These are phyloP conservation scores for Amaranthus tricolor DNA, from an alignment of 179 eudicot species.

Conservation along the genomic window DNA sequence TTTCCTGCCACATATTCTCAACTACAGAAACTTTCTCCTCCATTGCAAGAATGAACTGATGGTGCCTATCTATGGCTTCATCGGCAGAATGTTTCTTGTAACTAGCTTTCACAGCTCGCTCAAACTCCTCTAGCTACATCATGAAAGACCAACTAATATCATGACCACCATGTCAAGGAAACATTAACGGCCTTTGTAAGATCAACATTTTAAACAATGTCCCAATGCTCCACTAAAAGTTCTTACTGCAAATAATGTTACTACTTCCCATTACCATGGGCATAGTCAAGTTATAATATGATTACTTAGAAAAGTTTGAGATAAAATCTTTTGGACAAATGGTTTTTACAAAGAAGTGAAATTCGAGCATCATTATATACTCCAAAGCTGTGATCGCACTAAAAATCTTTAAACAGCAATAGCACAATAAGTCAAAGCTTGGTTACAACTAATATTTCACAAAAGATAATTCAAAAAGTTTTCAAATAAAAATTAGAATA, in stretches of 20 bases:
- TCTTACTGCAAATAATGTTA: not conserved
- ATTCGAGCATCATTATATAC: too few relatives aligned
- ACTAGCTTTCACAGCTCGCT: constrained; percentile 34
- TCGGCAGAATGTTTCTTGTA: constrained; percentile 23
- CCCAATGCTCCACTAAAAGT: not conserved
- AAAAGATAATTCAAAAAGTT: too few relatives aligned
- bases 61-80: constrained; percentile 32
- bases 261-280: not conserved
- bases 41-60: constrained; percentile 33
- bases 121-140: constrained; percentile 36
- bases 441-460: not conserved
- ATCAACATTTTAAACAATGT: not conserved
- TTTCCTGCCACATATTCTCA: constrained; percentile 22
- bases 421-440: not conserved
- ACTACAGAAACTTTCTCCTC: constrained; percentile 29
- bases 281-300: too few relatives aligned
- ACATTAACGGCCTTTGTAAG: too few relatives aligned
- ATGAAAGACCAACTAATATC: constrained; percentile 12
- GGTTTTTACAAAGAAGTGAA: too few relatives aligned
- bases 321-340: too few relatives aligned
- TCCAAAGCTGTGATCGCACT: too few relatives aligned
- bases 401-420: not conserved
- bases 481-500: not conserved
- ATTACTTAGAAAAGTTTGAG: too few relatives aligned
- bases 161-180: not conserved